Evolutionary conservation across 768 basidiomycete species (phyloP).

Genomic region (Leucocoprinus leucothites): DNA sequence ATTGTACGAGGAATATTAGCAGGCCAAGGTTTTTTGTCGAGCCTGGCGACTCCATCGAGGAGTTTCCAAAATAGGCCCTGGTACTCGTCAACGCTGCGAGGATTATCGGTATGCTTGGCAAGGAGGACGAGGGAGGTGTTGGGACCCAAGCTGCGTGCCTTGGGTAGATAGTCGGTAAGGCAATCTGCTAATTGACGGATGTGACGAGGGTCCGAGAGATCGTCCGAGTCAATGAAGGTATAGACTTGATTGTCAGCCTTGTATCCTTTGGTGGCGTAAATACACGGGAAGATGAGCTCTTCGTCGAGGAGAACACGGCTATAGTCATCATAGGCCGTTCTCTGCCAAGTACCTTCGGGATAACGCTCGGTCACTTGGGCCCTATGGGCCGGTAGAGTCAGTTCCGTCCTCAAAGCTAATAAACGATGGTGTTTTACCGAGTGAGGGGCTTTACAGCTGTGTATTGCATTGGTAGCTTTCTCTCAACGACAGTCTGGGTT

Average conservation of each 20-base stretch:
- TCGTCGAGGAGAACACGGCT: constrained; percentile 17
- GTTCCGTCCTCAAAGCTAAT: too few species aligned
- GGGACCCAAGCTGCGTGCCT: constrained; percentile 18
- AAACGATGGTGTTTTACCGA: not conserved
- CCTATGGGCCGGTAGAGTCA: not conserved
- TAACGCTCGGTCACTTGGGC: constrained; percentile 14
- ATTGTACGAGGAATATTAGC: constrained; percentile 15
- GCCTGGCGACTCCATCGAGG: constrained; percentile 18
- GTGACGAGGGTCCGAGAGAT: constrained; percentile 18
- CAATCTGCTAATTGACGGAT: constrained; percentile 16
- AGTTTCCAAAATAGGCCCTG: constrained; percentile 19
- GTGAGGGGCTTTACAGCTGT: not conserved
- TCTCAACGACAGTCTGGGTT: not conserved
- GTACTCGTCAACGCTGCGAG: constrained; percentile 19
- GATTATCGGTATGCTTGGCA: constrained; percentile 16
- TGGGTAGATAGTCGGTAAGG: constrained; percentile 18
- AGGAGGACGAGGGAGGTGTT: constrained; percentile 22
- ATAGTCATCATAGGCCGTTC: constrained; percentile 19
- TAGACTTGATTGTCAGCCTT: constrained; percentile 20
- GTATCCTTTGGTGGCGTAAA: constrained; percentile 21
- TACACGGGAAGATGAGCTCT: constrained; percentile 20
- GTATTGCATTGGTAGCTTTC: not conserved
- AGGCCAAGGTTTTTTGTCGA: constrained; percentile 19
- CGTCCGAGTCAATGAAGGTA: constrained; percentile 19
- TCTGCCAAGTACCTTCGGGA: constrained; percentile 19